Conservation (phyloP, 768 basidiomycete species). For the Coprinopsis cinerea region DNA sequence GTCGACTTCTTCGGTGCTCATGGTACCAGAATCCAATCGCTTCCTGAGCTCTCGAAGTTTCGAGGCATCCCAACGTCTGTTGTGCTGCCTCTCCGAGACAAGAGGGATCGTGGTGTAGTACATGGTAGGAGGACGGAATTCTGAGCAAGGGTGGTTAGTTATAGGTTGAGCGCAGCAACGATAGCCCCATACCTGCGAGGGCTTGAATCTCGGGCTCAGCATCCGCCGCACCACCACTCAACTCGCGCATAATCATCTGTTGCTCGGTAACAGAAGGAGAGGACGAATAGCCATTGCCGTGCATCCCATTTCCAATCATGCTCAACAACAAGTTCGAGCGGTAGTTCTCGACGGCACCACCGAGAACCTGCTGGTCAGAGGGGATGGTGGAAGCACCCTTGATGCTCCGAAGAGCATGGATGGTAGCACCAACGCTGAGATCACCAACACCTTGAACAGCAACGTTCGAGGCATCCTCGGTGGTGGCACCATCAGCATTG, state of each 20-base stretch:
- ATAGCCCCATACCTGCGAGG: constrained; percentile 66
- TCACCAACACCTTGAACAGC: constrained; percentile 81
- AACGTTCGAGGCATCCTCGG: constrained; percentile 58
- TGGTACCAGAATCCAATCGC: constrained; percentile 84
- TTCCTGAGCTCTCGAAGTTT: constrained; percentile 93
- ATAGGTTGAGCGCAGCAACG: neutral
- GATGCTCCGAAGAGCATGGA: constrained; percentile 79
- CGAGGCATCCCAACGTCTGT: constrained; percentile 89
- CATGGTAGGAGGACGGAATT: constrained; percentile 87
- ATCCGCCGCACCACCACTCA: constrained; percentile 70
- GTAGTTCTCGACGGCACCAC: constrained; percentile 91
- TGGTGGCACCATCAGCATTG: constrained; percentile 55
- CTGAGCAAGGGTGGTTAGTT: constrained; percentile 32
- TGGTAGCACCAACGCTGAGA: constrained; percentile 81
- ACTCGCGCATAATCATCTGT: constrained; percentile 94
- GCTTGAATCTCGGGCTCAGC: constrained; percentile 82
- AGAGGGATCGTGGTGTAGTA: constrained; percentile 96
- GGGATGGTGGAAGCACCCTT: constrained; percentile 92
- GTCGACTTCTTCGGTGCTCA: constrained; percentile 83
- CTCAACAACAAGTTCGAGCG: constrained; percentile 85
- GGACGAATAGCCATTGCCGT: constrained; percentile 57
- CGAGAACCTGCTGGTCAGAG: constrained; percentile 88
- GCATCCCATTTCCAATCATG: constrained; percentile 76
- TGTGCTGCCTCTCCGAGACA: constrained; percentile 78
- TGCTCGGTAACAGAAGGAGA: constrained; percentile 78